Conservation (phyloP, 306 rosid species). For the Neltuma alba region DNA sequence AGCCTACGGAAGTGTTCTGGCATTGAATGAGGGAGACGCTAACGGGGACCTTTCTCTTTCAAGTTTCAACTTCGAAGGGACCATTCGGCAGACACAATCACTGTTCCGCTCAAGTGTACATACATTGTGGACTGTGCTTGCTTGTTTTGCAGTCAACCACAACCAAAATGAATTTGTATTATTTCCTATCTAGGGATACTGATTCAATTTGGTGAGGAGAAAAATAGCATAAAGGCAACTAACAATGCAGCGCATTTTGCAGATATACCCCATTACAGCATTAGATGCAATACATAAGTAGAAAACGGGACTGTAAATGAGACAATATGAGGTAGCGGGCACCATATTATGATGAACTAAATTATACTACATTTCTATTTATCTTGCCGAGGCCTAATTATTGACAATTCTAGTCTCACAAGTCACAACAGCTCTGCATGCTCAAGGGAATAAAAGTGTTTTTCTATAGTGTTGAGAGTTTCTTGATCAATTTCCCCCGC, state of each 20-base stretch:
- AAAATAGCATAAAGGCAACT: not conserved
- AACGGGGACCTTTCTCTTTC: not conserved
- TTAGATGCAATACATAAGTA: not conserved
- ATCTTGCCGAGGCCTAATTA: not conserved
- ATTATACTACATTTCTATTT: too few relatives aligned
- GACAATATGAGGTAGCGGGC: not conserved
- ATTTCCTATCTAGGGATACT: not conserved
- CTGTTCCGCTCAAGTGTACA: not conserved
- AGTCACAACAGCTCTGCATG: conserved; percentile 45
- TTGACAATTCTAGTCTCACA: conserved; percentile 36
- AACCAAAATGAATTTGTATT: not conserved
- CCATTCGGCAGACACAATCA: not conserved
- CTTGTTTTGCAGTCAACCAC: not conserved
- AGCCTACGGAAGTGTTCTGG: not conserved
- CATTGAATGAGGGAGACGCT: conserved; percentile 5
- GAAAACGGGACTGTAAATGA: not conserved
- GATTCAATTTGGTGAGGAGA: not conserved
- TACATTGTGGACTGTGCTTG: not conserved
- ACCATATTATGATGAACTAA: too few relatives aligned
- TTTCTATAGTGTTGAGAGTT: conserved; percentile 47
- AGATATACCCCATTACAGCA: not conserved
- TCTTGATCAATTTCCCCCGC: conserved; percentile 51
- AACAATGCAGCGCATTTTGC: not conserved
- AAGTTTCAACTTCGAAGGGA: not conserved
- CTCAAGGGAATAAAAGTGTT: conserved; percentile 56